These are phyloP conservation scores for Athelia sp. DNA, from an alignment of 1,284 basidiomycete genomes.

Conservation along the genomic window DNA sequence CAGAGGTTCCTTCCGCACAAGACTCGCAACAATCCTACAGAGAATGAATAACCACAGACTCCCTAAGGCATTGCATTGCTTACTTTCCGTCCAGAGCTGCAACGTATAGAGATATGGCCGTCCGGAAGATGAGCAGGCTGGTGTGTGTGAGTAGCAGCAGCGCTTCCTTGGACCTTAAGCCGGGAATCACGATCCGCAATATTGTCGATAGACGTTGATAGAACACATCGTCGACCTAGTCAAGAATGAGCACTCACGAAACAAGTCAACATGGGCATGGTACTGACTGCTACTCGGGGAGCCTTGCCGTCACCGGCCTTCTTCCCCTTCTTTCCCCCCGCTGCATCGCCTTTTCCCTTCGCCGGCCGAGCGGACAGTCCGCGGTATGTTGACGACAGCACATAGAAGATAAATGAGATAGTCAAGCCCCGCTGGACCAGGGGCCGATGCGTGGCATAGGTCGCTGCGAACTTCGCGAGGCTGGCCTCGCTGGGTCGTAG, in stretches of 20 bases:
- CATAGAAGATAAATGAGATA: constrained; percentile 57
- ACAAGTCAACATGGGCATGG: not conserved
- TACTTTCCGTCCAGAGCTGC: constrained; percentile 91
- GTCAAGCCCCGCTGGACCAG: constrained; percentile 67
- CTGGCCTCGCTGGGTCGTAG: constrained; percentile 11
- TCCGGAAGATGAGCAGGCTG: constrained; percentile 82
- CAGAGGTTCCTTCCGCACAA: constrained; percentile 83
- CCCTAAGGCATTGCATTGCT: constrained; percentile 9
- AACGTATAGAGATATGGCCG: constrained; percentile 92
- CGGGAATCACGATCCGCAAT: constrained; percentile 86
- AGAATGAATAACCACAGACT: constrained; percentile 5
- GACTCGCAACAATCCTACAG: constrained; percentile 84
- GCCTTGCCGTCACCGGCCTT: constrained; percentile 37
- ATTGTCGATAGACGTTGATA: constrained; percentile 78
- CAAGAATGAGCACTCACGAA: not conserved
- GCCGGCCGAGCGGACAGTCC: constrained; percentile 40
- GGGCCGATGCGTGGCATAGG: constrained; percentile 63
- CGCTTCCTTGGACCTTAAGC: constrained; percentile 81
- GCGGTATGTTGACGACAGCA: constrained; percentile 53
- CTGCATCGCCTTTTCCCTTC: constrained; percentile 28
- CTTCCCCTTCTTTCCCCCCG: constrained; percentile 26
- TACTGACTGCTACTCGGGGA: constrained; percentile 61
- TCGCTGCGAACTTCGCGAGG: constrained; percentile 37
- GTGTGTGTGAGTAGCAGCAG: constrained; percentile 86
- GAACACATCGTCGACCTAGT: constrained; percentile 86